These are phyloP conservation scores for Schwanniomyces sp. DNA, from an alignment of 805 yeast genomes.

Conservation along the genomic window DNA sequence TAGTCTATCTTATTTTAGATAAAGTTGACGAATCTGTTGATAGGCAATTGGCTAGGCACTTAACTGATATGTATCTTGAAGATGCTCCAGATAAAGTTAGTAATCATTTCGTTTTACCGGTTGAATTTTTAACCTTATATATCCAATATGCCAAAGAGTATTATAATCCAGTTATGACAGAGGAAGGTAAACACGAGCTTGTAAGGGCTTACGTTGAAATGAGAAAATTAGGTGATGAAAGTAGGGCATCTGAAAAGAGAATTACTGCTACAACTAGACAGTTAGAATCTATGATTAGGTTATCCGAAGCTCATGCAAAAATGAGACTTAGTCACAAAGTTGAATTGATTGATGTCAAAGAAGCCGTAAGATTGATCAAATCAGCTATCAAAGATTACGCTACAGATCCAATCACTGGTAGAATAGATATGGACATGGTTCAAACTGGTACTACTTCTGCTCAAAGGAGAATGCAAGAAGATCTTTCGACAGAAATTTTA, in stretches of 20 bases:
- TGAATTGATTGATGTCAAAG: slow-evolving; percentile 78
- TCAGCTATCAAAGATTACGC: slow-evolving; percentile 98
- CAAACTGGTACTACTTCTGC: slow-evolving; percentile 94
- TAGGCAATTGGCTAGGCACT: slow-evolving; percentile 83
- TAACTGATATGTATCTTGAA: slow-evolving; percentile 88
- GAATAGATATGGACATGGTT: slow-evolving; percentile 95
- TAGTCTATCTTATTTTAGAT: slow-evolving; percentile 89
- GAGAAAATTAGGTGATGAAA: slow-evolving; percentile 93
- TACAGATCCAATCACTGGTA: slow-evolving; percentile 94
- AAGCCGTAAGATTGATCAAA: slow-evolving; percentile 89
- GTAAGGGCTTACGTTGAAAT: slow-evolving; percentile 88
- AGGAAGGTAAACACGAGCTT: slow-evolving; percentile 77
- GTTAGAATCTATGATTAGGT: slow-evolving; percentile 90
- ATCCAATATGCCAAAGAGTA: slow-evolving; percentile 93
- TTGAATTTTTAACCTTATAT: slow-evolving; percentile 83
- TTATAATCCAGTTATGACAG: slow-evolving; percentile 74
- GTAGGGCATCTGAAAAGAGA: slow-evolving; percentile 79
- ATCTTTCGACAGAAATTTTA: slow-evolving; percentile 61
- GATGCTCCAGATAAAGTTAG: slow-evolving; percentile 78
- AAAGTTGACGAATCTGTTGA: slow-evolving; percentile 86
- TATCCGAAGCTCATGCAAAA: slow-evolving; percentile 96
- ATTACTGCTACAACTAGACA: slow-evolving; percentile 98
- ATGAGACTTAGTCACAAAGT: slow-evolving; percentile 80
- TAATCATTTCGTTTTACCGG: slow-evolving; percentile 68
- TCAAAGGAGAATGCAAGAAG: slow-evolving; percentile 76